Base-by-base conservation (phyloP, 202 grass and related monocot genomes). In the Schoenoplectus triqueter region DNA sequence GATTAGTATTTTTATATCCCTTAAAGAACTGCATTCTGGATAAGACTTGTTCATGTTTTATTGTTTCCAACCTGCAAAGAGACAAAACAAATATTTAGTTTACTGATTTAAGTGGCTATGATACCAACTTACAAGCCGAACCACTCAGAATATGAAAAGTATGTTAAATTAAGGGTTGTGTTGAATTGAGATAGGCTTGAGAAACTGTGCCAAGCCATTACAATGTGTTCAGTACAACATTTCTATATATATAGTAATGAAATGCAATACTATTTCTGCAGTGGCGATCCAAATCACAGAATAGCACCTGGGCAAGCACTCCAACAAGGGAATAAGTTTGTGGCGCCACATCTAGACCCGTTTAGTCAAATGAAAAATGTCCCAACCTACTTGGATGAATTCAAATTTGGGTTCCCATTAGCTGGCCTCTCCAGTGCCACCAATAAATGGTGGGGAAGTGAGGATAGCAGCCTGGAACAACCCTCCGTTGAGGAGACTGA, bases 351-450 rank as follows among this genome's bases (percentile, higher is more conserved):
- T 84, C 60, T 90, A 68, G 69, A 71, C 66, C 86, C 82, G 4
- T 73, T 70, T 82, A 93, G 52, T 88, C 95, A 91, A 88, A 77
- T 69, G 13, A 98, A 89, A 81, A 79, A 70, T 87, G 89, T 95
- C 81, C 91, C 95, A 40, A 94, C 90, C 10, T 98, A 89, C 86
- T 93, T 98, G 95, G 95, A 95, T 59, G 95, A 94, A 87, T 93
- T 98, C 57, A 92, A 94, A 88, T 89, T 75, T 0, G 95, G 95
- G 63, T 98, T 98, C 80, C 93, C 95, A 3, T 84, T 85, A 22
- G 84, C 69, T 82, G 93, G 91, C 20, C 86, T 95, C 79, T 91
- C 95, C 71, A 64, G 59, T 82, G 63, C 73, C 88, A 91, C 84
- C 40, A 63, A 77, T 78, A 91, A 92, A 91, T 98, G 95, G 95